These are phyloP conservation scores for Neonectria neomacrospora DNA, from an alignment of 2,329 filamentous ascomycete species.

Conservation along the genomic window DNA sequence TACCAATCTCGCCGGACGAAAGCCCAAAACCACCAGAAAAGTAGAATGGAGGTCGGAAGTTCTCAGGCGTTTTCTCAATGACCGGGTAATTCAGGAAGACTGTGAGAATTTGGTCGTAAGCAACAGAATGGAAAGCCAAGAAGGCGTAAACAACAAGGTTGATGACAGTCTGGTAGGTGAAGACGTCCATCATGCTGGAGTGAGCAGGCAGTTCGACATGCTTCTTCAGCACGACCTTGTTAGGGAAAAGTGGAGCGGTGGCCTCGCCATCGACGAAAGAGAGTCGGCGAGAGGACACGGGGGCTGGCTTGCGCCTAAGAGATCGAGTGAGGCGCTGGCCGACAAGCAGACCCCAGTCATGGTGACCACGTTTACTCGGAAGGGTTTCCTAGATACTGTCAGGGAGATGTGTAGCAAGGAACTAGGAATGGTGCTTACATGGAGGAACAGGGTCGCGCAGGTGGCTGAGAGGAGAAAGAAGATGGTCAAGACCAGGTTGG, in stretches of 20 bases:
- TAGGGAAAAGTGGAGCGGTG: slow-evolving; percentile 64
- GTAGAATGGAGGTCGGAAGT: slow-evolving; percentile 76
- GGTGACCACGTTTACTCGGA: slow-evolving; percentile 72
- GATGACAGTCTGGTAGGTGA: slow-evolving; percentile 78
- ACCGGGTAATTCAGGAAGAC: slow-evolving; percentile 86
- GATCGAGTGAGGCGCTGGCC: slow-evolving; percentile 71
- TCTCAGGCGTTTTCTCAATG: slow-evolving; percentile 66
- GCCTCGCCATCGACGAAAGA: slow-evolving; percentile 68
- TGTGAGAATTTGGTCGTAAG: slow-evolving; percentile 88
- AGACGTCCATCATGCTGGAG: slow-evolving; percentile 69
- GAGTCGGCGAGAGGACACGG: slow-evolving; percentile 50
- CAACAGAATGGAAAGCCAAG: slow-evolving; percentile 82
- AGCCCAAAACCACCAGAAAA: slow-evolving; percentile 85
- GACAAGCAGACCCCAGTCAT: slow-evolving; percentile 80
- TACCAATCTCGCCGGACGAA: slow-evolving; percentile 79
- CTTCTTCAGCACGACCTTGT: slow-evolving; percentile 43
- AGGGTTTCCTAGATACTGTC: slow-evolving; percentile 75
- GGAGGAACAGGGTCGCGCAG: slow-evolving; percentile 81
- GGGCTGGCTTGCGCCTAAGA: slow-evolving; percentile 43
- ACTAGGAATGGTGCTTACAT: slow-evolving; percentile 55
- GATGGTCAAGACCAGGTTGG: slow-evolving; percentile 80
- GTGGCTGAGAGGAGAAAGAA: slow-evolving; percentile 83
- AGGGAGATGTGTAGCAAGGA: background rate
- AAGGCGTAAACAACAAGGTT: slow-evolving; percentile 83
- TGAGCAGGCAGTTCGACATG: slow-evolving; percentile 25